phyloP scores from a whole-genome alignment of 352 stramenopile species.

The Pythium phragmiticola region DNA sequence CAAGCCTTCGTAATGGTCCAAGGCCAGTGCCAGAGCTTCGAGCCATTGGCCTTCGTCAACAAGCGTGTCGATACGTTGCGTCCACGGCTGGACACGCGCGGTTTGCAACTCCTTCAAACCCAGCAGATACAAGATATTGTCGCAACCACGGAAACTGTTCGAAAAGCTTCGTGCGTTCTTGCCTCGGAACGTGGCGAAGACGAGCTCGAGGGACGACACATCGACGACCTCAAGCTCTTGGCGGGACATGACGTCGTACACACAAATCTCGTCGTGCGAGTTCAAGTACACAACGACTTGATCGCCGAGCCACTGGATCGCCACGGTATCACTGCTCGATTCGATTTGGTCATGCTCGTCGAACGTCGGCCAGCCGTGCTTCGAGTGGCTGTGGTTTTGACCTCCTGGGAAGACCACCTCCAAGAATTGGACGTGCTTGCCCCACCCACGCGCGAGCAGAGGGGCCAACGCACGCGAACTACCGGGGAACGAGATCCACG shows the following conservation, averaged over 20 bases:
- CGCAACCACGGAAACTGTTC: slow-evolving; percentile 91
- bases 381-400: slow-evolving; percentile 67
- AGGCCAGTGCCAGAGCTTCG: slow-evolving; percentile 93
- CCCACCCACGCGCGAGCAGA: slow-evolving; percentile 92
- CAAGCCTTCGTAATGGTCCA: slow-evolving; percentile 95
- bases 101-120: slow-evolving; percentile 92
- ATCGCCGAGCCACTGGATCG: slow-evolving; percentile 95
- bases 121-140: slow-evolving; percentile 92
- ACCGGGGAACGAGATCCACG: slow-evolving; percentile 89
- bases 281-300: slow-evolving; percentile 95
- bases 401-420: slow-evolving; percentile 81
- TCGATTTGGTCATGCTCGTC: slow-evolving; percentile 93
- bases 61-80: slow-evolving; percentile 91
- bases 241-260: slow-evolving; percentile 96
- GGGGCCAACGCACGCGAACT: slow-evolving; percentile 83
- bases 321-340: slow-evolving; percentile 86
- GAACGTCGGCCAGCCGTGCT: slow-evolving; percentile 93
- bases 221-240: slow-evolving; percentile 94
- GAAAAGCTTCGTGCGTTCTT: slow-evolving; percentile 82
- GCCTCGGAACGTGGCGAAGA: slow-evolving; percentile 91
- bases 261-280: slow-evolving; percentile 93
- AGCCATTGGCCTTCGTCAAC: slow-evolving; percentile 97
- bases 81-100: slow-evolving; percentile 91
- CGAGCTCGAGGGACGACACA: slow-evolving; percentile 91
- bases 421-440: slow-evolving; percentile 92